These are phyloP conservation scores for Boletus rubroflammeus DNA, from an alignment of 768 basidiomycete species.

Conservation along the genomic window DNA sequence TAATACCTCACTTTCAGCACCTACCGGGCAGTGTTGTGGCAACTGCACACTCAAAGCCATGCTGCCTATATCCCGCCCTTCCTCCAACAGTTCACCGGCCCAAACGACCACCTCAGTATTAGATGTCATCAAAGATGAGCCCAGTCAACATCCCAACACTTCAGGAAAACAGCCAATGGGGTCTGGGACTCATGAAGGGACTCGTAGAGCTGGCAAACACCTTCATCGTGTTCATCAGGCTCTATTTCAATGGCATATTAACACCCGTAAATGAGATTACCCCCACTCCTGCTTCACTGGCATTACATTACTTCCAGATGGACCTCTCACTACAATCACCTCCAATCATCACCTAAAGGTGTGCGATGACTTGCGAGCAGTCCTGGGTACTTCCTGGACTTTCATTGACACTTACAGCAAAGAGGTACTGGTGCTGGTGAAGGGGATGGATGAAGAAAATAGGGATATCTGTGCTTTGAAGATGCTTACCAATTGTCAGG, in stretches of 20 bases:
- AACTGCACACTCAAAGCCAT: no score
- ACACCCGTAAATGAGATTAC: neutral
- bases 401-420: neutral
- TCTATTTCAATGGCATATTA: neutral
- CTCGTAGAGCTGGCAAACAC: neutral
- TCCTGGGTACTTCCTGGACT: neutral
- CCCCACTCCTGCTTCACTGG: neutral
- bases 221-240: neutral
- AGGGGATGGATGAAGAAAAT: neutral
- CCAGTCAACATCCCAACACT: no score
- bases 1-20: no score
- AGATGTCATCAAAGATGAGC: no score
- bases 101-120: no score
- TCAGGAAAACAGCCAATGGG: neutral
- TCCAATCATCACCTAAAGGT: neutral
- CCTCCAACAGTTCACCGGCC: no score
- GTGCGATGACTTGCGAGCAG: neutral
- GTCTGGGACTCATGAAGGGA: neutral
- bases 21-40: no score
- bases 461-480: neutral
- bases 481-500: neutral
- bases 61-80: no score
- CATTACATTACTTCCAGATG: neutral
- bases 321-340: neutral
- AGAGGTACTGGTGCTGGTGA: neutral